Evolutionary conservation across 768 basidiomycete genomes (phyloP), one percentile per base, ranked within the genome.

Genomic region (Phaffia australis): DNA sequence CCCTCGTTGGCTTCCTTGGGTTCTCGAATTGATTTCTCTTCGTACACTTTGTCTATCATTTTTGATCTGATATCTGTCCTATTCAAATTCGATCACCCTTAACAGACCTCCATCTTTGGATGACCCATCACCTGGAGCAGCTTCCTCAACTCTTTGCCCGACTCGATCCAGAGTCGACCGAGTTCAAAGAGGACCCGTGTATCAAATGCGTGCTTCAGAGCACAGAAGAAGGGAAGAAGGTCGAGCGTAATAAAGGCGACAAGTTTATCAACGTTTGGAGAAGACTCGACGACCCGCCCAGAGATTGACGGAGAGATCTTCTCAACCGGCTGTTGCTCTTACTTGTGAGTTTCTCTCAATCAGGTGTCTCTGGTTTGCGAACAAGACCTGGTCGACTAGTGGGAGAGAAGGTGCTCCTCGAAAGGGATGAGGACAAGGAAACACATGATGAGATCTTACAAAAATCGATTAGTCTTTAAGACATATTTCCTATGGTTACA

Each of bases 191-290:
- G 18, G 67, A 63, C 32, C 48, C 60, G 2, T 69, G 67, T 27
- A 58, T 63, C 49, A 47, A 23, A 1, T 56, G 57, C 19, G 58
- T 58, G 23, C 48, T 47, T 47, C 56, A 69, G 23, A 52, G 56
- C 72, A 99, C 95, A 3, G 95, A 99, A 76, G 95, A 99, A 77
- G 94, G 95, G 6, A 89, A 85, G 76, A 99, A 99, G 76, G 95
- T 98, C 0, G 88, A 89, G 75, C 80, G 94, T 74, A 97, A 95
- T 74, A 80, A 81, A 23, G 92, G 92, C 29, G 82, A 87, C 56
- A 98, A 97, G 76, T 93, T 87, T 86, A 81, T 94, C 42, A 52
- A 56, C 11, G 56, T 69, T 21, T 69, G 67, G 67, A 49, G 67
- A n/a, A 63, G 67, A 29, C 57, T 29, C 27, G 61, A 63, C 27